phyloP scores from a whole-genome alignment of 306 rosid genomes.

The Ceratonia siliqua region DNA sequence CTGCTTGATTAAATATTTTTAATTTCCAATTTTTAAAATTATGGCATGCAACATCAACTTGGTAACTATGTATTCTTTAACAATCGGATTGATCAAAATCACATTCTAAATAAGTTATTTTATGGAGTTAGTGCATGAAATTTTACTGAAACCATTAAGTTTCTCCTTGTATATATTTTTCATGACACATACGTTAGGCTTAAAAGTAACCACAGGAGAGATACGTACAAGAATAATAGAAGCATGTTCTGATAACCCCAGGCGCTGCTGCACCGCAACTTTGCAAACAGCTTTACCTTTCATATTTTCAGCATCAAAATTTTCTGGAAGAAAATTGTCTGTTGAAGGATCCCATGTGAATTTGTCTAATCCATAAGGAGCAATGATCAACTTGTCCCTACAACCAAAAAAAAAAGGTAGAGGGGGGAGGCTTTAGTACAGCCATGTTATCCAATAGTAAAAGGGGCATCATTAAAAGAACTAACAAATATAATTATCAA shows the following conservation, averaged over 20 bases:
- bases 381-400: conserved; percentile 73
- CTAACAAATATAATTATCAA: conserved; percentile 16
- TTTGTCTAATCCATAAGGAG: conserved; percentile 75
- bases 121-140: background rate
- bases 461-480: background rate
- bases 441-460: conserved; percentile 19
- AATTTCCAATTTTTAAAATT: background rate
- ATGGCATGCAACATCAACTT: background rate
- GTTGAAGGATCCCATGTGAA: conserved; percentile 78
- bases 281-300: conserved; percentile 76
- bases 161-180: background rate
- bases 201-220: conserved; percentile 2
- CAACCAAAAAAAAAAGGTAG: conserved; percentile 29
- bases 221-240: conserved; percentile 58
- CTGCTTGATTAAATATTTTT: background rate
- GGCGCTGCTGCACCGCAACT: conserved; percentile 57
- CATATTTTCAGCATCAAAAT: conserved; percentile 62
- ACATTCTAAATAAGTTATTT: background rate
- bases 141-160: background rate
- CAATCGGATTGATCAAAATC: background rate
- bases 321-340: conserved; percentile 69
- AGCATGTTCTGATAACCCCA: conserved; percentile 57
- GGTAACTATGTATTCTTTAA: background rate
- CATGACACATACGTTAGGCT: conserved; percentile 25
- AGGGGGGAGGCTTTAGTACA: background rate